phyloP scores from a whole-genome alignment of 208 protist genomes.

The Strigomonas culicis region DNA sequence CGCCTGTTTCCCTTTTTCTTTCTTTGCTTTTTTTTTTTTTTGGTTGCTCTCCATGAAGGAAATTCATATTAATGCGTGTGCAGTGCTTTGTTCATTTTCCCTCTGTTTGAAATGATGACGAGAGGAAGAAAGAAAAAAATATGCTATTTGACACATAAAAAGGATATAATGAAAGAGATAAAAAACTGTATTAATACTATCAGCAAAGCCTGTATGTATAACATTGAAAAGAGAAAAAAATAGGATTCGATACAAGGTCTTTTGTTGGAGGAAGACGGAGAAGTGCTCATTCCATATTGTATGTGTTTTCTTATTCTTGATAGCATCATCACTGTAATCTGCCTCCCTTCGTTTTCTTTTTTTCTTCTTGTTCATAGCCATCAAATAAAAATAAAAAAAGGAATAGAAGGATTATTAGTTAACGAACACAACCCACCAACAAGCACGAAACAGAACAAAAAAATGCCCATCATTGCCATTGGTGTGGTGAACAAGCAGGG shows the following conservation, averaged over 20 bases:
- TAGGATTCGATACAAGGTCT: neutral
- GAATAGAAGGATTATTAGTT: conserved; percentile 1
- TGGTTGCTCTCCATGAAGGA: too few relatives aligned
- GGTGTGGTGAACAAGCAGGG: conserved; percentile 79
- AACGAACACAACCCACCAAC: conserved; percentile 6
- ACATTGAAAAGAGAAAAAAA: too few relatives aligned
- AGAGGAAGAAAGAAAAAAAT: conserved; percentile 5
- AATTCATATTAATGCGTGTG: too few relatives aligned
- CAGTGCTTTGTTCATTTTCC: too few relatives aligned
- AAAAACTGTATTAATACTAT: neutral
- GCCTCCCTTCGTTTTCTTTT: conserved; percentile 1
- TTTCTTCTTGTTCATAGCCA: conserved; percentile 7
- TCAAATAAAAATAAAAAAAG: conserved; percentile 5
- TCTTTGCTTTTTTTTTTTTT: neutral
- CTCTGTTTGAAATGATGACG: conserved; percentile 2
- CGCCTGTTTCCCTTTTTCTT: neutral
- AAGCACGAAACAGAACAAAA: conserved; percentile 6
- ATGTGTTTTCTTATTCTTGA: neutral
- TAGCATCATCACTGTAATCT: conserved; percentile 4
- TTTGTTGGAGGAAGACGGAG: neutral
- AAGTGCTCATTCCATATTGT: neutral
- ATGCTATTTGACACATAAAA: neutral
- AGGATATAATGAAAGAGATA: neutral
- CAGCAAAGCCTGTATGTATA: neutral
- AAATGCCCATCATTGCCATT: conserved; percentile 80